Base-by-base conservation (phyloP, 106 monocot species). In the Iris macrosiphon region DNA sequence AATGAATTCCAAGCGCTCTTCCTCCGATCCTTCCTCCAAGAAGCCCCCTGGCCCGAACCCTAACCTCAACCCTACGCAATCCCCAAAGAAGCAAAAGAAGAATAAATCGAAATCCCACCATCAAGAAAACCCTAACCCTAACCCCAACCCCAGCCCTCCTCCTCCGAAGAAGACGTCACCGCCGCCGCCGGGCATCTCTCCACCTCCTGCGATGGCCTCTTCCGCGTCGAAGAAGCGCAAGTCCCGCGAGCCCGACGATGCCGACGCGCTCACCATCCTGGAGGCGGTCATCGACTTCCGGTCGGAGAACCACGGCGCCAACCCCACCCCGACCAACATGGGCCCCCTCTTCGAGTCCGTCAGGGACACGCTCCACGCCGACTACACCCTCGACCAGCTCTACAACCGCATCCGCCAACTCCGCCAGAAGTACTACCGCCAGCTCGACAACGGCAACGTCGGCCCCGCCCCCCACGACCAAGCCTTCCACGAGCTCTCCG, bases 321-420 rank as follows among this genome's bases (percentile, higher is more conserved):
- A 10, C 48, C 48, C 48, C 11, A 49, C 48, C 1, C 25, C 26
- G 12, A 12, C 48, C 11, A 49, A 23, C 2, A 49, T 49, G 48
- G 27, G 27, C 25, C 26, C 48, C 27, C 15, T 49, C 7, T 13
- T 26, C 25, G 48, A 49, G 12, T 11, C 27, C 8, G 12, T 49
- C 24, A 27, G 14, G 25, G 48, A 26, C 0, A 2, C 9, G 10
- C 48, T 26, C 48, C 48, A 13, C 13, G 11, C 12, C 12, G 48
- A 48, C 7, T 4, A 25, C 48, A 48, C 48, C 48, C 8, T 48
- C 48, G 22, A 48, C 48, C 48, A 48, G 25, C 48, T 48, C 25
- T 48, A 48, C 25, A 48, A 26, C 10, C 23, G 26, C 25, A 25
- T 48, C 48, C 23, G 48, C 1, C 7, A 8, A 22, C 25, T 48